A percentile compares a stretch with the other conserved stretches of the same genome.
Evolutionary conservation across 164 flowering plant genomes (phyloP).

Genomic region (Magnolia officinalis): DNA sequence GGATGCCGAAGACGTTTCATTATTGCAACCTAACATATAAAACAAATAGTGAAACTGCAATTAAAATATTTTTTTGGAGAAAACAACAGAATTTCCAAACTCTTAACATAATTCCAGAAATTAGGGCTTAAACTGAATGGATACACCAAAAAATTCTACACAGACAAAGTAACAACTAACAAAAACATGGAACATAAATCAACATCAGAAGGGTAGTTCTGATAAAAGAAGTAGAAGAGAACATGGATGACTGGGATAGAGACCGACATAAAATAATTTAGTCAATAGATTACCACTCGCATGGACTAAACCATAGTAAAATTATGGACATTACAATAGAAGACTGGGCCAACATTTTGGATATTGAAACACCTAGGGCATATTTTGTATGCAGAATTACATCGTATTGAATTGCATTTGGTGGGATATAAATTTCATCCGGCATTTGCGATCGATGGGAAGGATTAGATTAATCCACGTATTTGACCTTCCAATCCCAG

Average conservation of each 20-base stretch:
- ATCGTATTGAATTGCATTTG: too few species aligned
- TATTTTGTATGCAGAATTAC: too few species aligned
- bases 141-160: background rate
- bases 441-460: too few species aligned
- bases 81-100: background rate
- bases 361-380: too few species aligned
- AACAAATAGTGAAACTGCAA: constrained; percentile 2
- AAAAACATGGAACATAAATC: background rate
- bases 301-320: too few species aligned
- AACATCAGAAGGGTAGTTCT: background rate
- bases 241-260: background rate
- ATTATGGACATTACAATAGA: too few species aligned
- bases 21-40: constrained; percentile 65
- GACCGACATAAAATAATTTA: background rate
- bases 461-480: too few species aligned
- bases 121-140: background rate
- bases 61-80: background rate
- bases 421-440: too few species aligned
- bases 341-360: too few species aligned
- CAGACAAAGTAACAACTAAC: background rate
- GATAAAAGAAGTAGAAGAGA: background rate
- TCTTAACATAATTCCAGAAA: background rate
- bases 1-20: constrained; percentile 98
- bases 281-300: too few species aligned
- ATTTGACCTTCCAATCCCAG: too few species aligned